Evolutionary conservation across 1,284 basidiomycete genomes (phyloP).

Genomic region (Papiliotrema fonsecae): DNA sequence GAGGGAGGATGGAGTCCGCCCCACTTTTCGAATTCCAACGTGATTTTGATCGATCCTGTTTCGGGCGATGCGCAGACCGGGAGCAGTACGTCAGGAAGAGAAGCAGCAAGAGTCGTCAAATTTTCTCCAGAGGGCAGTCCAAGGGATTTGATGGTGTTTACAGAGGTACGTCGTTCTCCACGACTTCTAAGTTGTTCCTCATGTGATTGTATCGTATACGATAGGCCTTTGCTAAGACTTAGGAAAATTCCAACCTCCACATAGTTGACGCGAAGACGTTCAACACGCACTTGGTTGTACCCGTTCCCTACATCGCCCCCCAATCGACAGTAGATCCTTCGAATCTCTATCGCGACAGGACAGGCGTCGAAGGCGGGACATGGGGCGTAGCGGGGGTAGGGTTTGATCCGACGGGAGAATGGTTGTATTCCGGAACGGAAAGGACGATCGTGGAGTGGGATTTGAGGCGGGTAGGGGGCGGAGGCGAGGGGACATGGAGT

Average conservation of each 20-base stretch:
- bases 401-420: slow-evolving; percentile 46
- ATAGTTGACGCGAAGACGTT: slow-evolving; percentile 48
- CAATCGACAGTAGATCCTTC: neutral
- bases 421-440: slow-evolving; percentile 46
- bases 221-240: neutral
- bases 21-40: slow-evolving; percentile 1
- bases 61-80: slow-evolving; percentile 23
- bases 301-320: slow-evolving; percentile 30
- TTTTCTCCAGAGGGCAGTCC: slow-evolving; percentile 44
- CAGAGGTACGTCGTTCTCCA: slow-evolving; percentile 28
- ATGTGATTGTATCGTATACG: too few species aligned
- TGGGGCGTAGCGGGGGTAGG: slow-evolving; percentile 43
- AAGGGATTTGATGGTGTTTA: slow-evolving; percentile 46
- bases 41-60: slow-evolving; percentile 25
- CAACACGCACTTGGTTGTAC: slow-evolving; percentile 40
- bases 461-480: slow-evolving; percentile 33
- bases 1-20: neutral
- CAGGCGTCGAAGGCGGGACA: slow-evolving; percentile 29
- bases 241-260: slow-evolving; percentile 46
- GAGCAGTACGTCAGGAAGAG: slow-evolving; percentile 31
- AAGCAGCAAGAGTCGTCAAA: slow-evolving; percentile 47
- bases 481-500: slow-evolving; percentile 33
- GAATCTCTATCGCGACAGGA: slow-evolving; percentile 4
- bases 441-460: slow-evolving; percentile 48
- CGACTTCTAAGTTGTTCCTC: neutral